Base-by-base conservation (phyloP, 2,329 filamentous ascomycete species). In the Lasiodiplodia theobromae region DNA sequence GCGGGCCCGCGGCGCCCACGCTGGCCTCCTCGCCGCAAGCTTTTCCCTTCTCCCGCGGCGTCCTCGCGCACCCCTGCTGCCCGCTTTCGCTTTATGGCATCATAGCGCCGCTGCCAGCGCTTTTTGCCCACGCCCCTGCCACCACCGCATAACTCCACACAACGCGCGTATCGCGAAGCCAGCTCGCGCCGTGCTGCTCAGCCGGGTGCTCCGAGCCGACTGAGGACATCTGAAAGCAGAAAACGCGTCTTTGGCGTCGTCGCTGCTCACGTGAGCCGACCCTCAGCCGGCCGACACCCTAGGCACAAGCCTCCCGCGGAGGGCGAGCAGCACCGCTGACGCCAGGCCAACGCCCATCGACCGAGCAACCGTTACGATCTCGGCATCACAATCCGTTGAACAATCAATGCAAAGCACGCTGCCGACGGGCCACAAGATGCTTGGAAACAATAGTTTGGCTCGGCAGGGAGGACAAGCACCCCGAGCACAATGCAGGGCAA, bases 401-500 rank as follows among this genome's bases (percentile, higher is more conserved):
- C 58, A 63, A 51, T 21, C 1, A 16, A 23, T 14, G 25, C 16
- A 28, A 23, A 16, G 47, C 47, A 18, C 18, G 47, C 31, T 28
- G 4, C 31, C 21, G 47, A 14, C 8, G 60, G 31, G 28, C 25
- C 28, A 64, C 60, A 64, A 51, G 23, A 28, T 14, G 58, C 58
- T 63, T 49, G 40, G 44, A 37, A 64, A 52, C 28, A 53, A 52
- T 21, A 38, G 14, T 37, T 21, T 5, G 60, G 51, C 60, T 64
- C 44, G 60, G 60, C 60, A 64, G 60, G 60, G 60, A 52, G 58
- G 25, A 63, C 58, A 51, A 51, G 58, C 37, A 28, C 8, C 40
- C 40, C 44, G 28, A 25, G 58, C 58, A 64, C 60, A 18, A 64
- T 31, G 47, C 60, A 18, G 58, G 49, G 16, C 58, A 28, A 31